Evolutionary conservation across 2,329 filamentous ascomycete genomes (phyloP).

Genomic region (Teratosphaeria destructans): DNA sequence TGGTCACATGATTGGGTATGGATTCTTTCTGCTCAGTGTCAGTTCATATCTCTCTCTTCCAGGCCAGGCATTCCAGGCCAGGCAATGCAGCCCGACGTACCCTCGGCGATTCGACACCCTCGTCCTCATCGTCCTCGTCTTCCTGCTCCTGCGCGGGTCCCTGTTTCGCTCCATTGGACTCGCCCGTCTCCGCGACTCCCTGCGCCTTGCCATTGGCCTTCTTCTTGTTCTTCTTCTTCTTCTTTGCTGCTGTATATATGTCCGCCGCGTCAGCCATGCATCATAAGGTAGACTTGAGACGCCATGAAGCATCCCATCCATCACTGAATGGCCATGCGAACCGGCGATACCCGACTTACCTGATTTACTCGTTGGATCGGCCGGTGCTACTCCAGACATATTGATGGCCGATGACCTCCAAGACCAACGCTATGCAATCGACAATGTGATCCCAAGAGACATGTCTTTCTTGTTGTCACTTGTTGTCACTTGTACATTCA

Average conservation of each 20-base stretch:
- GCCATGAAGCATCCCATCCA: background rate
- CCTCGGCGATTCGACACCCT: conserved; percentile 16
- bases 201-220: conserved; percentile 39
- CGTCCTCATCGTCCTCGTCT: conserved; percentile 32
- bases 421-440: background rate
- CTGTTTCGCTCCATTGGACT: conserved; percentile 25
- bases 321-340: background rate
- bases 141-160: conserved; percentile 28
- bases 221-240: conserved; percentile 47
- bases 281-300: background rate
- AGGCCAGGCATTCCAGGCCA: background rate
- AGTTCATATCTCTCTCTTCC: background rate
- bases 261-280: conserved; percentile 11
- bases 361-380: conserved; percentile 9
- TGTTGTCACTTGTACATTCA: background rate
- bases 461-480: background rate
- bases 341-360: conserved; percentile 4
- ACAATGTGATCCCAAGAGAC: background rate
- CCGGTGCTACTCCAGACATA: conserved; percentile 7
- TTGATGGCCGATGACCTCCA: background rate
- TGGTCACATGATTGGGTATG: conserved; percentile 9
- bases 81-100: conserved; percentile 5
- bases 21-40: conserved; percentile 7
- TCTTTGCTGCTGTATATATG: conserved; percentile 27
- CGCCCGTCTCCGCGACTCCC: conserved; percentile 26